phyloP scores from a whole-genome alignment of 768 basidiomycete genomes.

The Boletus eberwhitei region DNA sequence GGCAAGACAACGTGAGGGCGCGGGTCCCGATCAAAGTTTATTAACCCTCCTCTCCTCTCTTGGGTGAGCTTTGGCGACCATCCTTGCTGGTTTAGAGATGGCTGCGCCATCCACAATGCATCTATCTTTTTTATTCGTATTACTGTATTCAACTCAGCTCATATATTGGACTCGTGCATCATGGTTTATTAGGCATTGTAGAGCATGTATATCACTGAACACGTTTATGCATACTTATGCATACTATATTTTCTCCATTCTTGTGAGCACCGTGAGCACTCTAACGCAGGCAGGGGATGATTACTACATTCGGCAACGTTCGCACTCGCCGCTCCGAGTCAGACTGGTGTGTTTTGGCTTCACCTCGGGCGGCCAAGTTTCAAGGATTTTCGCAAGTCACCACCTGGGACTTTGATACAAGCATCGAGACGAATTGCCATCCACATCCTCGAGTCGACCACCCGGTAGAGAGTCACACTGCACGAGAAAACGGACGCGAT shows the following conservation, averaged over 20 bases:
- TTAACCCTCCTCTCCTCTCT: slow-evolving; percentile 26
- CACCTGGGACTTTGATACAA: background rate
- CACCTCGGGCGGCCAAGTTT: background rate
- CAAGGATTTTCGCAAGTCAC: background rate
- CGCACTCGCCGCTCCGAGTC: background rate
- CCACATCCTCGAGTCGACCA: background rate
- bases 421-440: background rate
- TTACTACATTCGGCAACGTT: slow-evolving; percentile 4
- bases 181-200: slow-evolving; percentile 3
- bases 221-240: background rate
- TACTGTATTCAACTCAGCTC: background rate
- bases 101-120: background rate
- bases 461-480: background rate
- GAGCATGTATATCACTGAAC: slow-evolving; percentile 5
- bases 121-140: background rate
- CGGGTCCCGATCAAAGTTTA: slow-evolving; percentile 59
- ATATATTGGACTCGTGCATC: slow-evolving; percentile 2
- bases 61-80: background rate
- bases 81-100: background rate
- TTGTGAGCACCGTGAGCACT: background rate
- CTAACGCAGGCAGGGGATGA: background rate
- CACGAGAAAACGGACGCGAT: slow-evolving; percentile 12
- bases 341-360: background rate
- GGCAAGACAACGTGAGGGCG: slow-evolving; percentile 59
- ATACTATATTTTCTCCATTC: background rate